Evolutionary conservation across 192 early-diverging fungal genomes (phyloP), one percentile per base, ranked within the genome.

Genomic region (Coemansia sp.): DNA sequence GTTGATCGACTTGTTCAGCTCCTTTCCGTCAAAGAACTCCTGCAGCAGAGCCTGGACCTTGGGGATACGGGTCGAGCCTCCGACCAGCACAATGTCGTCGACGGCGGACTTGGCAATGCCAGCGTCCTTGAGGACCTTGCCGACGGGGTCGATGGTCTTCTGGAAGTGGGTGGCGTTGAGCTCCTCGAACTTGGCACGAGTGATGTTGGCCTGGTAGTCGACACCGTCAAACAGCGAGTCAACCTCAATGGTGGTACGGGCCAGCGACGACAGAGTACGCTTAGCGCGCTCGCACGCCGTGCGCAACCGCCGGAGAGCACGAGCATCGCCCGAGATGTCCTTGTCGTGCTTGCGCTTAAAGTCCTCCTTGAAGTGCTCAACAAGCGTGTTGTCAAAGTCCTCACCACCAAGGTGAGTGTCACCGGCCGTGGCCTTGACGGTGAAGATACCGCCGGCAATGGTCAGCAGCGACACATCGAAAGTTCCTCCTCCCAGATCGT

Each of bases 51-150:
- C 67, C 82, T 90, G 88, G 76, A 96, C 85, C 84, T 92, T 93
- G 83, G 94, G 94, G 73, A 96, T 96, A 79, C 91, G 93, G 54
- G 93, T 93, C 38, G 92, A 94, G 59, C 94, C 93, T 70, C 94
- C 91, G 42, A 90, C 90, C 48, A 93, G 84, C 63, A 93, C 87
- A 60, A 93, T 84, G 70, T 91, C 92, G 71, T 89, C 71, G 63
- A 93, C 82, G 48, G 87, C 82, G 63, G 79, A 83, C 85, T 93
- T 93, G 81, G 81, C 68, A 63, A 86, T 79, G 68, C 83, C 84
- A 76, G 88, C 86, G 80, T 94, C 91, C 79, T 86, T 84, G 56
- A 91, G 79, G 61, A 88, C 89, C 81, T 88, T 83, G 34, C 77
- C 75, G 56, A 88, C 86, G 46, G 89, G 89, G 57, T 91, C 84